Percentiles rank a stretch among this genome's conserved stretches.
Conservation (phyloP, 2,329 filamentous ascomycete species). For the Onygena corvina region DNA sequence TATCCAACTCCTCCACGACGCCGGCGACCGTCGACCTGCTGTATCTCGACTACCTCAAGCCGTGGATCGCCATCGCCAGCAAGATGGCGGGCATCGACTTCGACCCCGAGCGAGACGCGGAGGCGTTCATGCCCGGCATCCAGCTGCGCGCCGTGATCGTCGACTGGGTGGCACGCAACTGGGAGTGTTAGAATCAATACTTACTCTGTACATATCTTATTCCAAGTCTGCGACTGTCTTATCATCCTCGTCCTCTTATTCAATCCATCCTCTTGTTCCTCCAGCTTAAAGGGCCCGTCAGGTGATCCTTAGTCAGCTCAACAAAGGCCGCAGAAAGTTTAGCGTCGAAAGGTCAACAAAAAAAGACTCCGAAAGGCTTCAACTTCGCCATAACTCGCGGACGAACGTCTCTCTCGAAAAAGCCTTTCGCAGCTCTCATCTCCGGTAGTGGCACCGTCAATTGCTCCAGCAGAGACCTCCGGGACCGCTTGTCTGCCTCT, state of each 20-base stretch:
- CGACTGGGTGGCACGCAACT: conserved; percentile 48
- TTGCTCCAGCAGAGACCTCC: background rate
- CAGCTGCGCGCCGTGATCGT: conserved; percentile 47
- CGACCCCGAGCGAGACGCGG: conserved; percentile 38
- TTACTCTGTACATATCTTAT: background rate
- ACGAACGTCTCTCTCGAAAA: background rate
- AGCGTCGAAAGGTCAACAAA: background rate
- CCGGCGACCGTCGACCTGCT: conserved; percentile 73
- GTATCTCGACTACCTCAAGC: conserved; percentile 83
- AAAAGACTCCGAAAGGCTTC: background rate
- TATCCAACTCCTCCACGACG: conserved; percentile 26
- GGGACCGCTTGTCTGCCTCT: conserved; percentile 37
- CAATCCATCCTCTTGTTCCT: conserved; percentile 7
- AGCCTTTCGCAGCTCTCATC: background rate
- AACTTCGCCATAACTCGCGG: background rate
- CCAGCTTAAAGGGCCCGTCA: conserved; percentile 1
- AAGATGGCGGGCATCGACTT: conserved; percentile 46
- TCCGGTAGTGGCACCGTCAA: background rate
- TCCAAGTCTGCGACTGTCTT: background rate
- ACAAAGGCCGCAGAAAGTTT: background rate
- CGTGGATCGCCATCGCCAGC: conserved; percentile 65
- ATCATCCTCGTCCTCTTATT: background rate
- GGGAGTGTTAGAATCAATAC: conserved; percentile 30
- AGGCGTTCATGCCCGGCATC: conserved; percentile 41
- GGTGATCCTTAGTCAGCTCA: conserved; percentile 2